Conservation (phyloP, 164 flowering plant genomes). For the Chimonanthus praecox region DNA sequence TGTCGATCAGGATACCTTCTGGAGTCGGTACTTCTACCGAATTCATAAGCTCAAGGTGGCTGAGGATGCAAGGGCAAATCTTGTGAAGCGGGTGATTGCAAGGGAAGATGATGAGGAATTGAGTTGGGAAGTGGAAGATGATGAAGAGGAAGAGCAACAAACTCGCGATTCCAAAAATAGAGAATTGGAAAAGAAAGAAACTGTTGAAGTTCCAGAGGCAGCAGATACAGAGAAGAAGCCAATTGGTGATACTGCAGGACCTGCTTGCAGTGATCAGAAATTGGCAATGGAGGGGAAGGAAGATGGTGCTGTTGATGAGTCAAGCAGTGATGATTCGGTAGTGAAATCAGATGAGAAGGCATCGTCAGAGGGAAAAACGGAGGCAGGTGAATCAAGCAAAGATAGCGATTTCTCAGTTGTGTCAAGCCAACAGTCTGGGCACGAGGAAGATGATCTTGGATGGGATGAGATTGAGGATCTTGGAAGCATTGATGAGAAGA, state of each 20-base stretch:
- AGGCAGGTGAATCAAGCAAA: conserved; percentile 35
- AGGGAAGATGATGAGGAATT: conserved; percentile 75
- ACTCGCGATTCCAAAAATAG: neutral
- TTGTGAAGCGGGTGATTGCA: conserved; percentile 66
- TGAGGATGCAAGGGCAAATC: conserved; percentile 64
- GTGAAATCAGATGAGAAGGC: conserved; percentile 21
- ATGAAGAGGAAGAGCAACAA: conserved; percentile 16
- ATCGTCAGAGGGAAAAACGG: conserved; percentile 32
- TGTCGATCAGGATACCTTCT: conserved; percentile 53
- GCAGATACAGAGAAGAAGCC: conserved; percentile 1
- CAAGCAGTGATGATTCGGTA: conserved; percentile 14
- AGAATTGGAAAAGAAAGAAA: neutral
- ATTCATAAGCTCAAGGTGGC: conserved; percentile 55
- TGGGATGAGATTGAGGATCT: conserved; percentile 95
- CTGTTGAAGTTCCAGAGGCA: conserved; percentile 8
- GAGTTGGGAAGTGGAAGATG: conserved; percentile 88
- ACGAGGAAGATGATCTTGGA: conserved; percentile 73
- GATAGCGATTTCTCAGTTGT: conserved; percentile 57
- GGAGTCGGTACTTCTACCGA: conserved; percentile 71
- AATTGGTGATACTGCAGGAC: conserved; percentile 8
- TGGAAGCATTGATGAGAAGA: conserved; percentile 54
- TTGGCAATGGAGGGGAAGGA: conserved; percentile 1
- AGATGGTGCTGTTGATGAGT: conserved; percentile 4
- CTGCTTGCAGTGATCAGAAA: conserved; percentile 16
- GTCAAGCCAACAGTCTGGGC: conserved; percentile 44